These are phyloP conservation scores for Sordaria brevicollis DNA, from an alignment of 495 filamentous ascomycete species.

Conservation along the genomic window DNA sequence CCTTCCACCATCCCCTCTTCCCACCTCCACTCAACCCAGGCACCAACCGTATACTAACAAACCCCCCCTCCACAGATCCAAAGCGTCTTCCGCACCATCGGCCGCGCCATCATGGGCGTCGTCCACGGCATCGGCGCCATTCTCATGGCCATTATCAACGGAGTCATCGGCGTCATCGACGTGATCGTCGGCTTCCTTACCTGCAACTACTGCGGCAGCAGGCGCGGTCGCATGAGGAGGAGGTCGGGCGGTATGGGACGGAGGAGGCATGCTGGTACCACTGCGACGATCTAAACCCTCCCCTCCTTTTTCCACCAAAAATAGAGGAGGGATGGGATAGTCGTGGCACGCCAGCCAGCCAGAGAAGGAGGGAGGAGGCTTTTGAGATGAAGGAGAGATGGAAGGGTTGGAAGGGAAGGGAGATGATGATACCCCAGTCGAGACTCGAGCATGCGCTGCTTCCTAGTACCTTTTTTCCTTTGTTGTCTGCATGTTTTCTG, in stretches of 20 bases:
- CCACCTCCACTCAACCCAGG: background rate
- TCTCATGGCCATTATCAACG: slow-evolving; percentile 69
- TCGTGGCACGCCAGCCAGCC: no score
- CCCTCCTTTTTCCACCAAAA: no score
- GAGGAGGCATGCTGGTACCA: slow-evolving; percentile 14
- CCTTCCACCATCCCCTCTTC: background rate
- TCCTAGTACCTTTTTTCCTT: no score
- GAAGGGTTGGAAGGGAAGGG: no score
- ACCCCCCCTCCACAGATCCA: slow-evolving; percentile 47
- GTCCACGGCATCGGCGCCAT: slow-evolving; percentile 65
- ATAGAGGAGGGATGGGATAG: no score
- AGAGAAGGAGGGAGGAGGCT: no score
- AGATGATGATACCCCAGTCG: no score
- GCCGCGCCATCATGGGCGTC: slow-evolving; percentile 71
- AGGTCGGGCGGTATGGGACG: slow-evolving; percentile 16
- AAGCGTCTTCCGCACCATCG: slow-evolving; percentile 73
- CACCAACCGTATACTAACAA: slow-evolving; percentile 10
- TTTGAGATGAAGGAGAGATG: no score
- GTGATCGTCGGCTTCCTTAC: slow-evolving; percentile 82
- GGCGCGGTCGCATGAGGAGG: slow-evolving; percentile 13
- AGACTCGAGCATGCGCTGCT: no score
- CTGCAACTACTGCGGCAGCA: slow-evolving; percentile 48
- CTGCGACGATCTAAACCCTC: slow-evolving; percentile 10
- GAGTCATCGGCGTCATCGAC: slow-evolving; percentile 64
- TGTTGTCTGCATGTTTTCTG: no score